Base-by-base conservation (phyloP, 2,329 filamentous ascomycete genomes). In the Colletotrichum shisoi region DNA sequence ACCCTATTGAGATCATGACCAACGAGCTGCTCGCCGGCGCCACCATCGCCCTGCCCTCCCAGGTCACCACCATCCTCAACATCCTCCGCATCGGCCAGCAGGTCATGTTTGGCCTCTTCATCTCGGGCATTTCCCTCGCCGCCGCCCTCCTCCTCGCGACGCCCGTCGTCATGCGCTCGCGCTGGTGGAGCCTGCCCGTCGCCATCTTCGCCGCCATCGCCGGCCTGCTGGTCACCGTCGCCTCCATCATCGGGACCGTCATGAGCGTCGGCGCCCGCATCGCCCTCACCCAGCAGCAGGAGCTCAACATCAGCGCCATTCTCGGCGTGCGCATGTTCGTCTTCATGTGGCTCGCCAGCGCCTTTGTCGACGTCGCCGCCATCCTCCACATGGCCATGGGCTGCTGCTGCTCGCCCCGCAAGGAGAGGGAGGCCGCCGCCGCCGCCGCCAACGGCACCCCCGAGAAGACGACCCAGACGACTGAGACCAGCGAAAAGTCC, bases 81-180 rank as follows among this genome's bases (percentile, higher is more conserved):
- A 85, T 97, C 66, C 89, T 96, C 71, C 85, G 85, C 62, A 83
- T 90, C 66, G 91, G 89, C 53, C 94, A 91, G 9, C 86, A 91
- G 74, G 87, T 91, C 84, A 97, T 97, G 93, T 97, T 96, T 74
- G 91, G 86, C 69, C 89, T 94, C 78, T 97, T 96, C 84, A 80
- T 97, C 56, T 83, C 88, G 8, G 89, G 88, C 57, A 83, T 87
- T 49, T 83, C 89, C 72, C 81, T 96, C 74, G 88, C 87, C 75
- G 89, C 91, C 74, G 74, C 94, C 71, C 86, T 93, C 71, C 87
- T 95, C 68, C 85, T 94, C 74, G 71, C 89, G 78, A 77, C 90
- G 75, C 73, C 82, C 79, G 71, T 90, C 78, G 85, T 82, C 65
- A 73, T 86, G 58, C 79, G 79, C 72, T 81, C 84, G n/a, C 81